These are phyloP conservation scores for Ceratobasidium sp. DNA, from an alignment of 1,284 basidiomycete genomes.

Conservation along the genomic window DNA sequence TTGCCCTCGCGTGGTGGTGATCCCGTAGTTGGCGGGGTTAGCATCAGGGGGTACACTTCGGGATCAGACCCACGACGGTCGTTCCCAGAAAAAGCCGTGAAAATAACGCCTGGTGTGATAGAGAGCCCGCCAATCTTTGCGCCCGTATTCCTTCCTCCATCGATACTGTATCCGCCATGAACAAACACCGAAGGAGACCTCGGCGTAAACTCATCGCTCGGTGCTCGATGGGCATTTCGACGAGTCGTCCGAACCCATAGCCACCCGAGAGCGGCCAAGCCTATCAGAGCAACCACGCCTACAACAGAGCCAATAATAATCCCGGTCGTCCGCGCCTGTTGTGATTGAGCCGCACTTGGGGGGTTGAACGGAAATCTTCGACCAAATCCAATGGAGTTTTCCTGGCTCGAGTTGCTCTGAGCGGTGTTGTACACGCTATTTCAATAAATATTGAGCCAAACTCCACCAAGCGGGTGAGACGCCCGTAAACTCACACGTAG, in stretches of 20 bases:
- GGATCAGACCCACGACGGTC: conserved; percentile 5
- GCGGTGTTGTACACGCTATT: conserved; percentile 21
- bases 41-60: conserved; percentile 27
- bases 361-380: neutral
- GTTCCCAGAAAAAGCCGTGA: neutral
- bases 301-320: conserved; percentile 6
- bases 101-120: conserved; percentile 26
- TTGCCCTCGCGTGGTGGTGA: conserved; percentile 13
- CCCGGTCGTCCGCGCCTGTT: conserved; percentile 1
- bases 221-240: conserved; percentile 15
- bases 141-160: neutral
- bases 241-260: conserved; percentile 4
- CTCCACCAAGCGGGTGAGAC: neutral
- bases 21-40: conserved; percentile 12
- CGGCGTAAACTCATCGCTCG: conserved; percentile 15
- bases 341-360: neutral
- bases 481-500: conserved; percentile 19
- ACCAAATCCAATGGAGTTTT: conserved; percentile 17
- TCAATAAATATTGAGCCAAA: neutral
- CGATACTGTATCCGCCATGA: neutral
- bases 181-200: neutral
- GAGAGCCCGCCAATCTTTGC: neutral
- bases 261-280: neutral
- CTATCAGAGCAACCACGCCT: neutral
- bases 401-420: conserved; percentile 2